These are phyloP conservation scores for Andrographis paniculata DNA, from an alignment of 305 asterid species.

Conservation along the genomic window DNA sequence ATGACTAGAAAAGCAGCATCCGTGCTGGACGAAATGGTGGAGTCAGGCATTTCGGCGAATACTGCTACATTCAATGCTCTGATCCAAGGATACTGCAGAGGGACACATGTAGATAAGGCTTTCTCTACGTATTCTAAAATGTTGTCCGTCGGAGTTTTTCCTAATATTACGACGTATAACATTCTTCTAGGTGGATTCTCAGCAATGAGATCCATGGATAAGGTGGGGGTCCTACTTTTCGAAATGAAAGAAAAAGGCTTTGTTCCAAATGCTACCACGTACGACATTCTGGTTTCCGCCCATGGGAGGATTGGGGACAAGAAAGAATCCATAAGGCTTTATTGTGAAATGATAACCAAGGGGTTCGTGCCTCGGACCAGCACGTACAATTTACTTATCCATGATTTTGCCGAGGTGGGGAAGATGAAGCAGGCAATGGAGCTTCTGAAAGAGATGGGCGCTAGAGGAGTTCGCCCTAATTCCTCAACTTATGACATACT, in stretches of 20 bases:
- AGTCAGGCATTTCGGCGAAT: slow-evolving; percentile 57
- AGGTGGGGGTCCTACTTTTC: slow-evolving; percentile 36
- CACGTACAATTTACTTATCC: slow-evolving; percentile 65
- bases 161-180: slow-evolving; percentile 60
- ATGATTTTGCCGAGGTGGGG: slow-evolving; percentile 69
- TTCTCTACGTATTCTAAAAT: slow-evolving; percentile 43
- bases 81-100: slow-evolving; percentile 71
- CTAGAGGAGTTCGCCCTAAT: slow-evolving; percentile 54
- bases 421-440: slow-evolving; percentile 86
- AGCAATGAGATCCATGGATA: slow-evolving; percentile 38
- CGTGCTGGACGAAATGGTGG: slow-evolving; percentile 53
- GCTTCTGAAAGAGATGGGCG: slow-evolving; percentile 73
- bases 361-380: slow-evolving; percentile 69
- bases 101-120: slow-evolving; percentile 50
- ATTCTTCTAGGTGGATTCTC: slow-evolving; percentile 59
- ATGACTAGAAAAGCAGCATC: slow-evolving; percentile 72
- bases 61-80: slow-evolving; percentile 63
- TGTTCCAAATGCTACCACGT: slow-evolving; percentile 52
- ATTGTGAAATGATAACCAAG: slow-evolving; percentile 82
- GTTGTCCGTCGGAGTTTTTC: slow-evolving; percentile 55
- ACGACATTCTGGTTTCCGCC: slow-evolving; percentile 60
- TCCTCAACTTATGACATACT: slow-evolving; percentile 77
- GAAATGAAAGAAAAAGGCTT: slow-evolving; percentile 57
- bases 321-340: slow-evolving; percentile 67
- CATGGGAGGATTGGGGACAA: slow-evolving; percentile 61